A percentile compares a stretch with the other conserved stretches of the same genome.
These are phyloP conservation scores for Kwoniella dendrophila DNA, from an alignment of 768 basidiomycete genomes.

Conservation along the genomic window DNA sequence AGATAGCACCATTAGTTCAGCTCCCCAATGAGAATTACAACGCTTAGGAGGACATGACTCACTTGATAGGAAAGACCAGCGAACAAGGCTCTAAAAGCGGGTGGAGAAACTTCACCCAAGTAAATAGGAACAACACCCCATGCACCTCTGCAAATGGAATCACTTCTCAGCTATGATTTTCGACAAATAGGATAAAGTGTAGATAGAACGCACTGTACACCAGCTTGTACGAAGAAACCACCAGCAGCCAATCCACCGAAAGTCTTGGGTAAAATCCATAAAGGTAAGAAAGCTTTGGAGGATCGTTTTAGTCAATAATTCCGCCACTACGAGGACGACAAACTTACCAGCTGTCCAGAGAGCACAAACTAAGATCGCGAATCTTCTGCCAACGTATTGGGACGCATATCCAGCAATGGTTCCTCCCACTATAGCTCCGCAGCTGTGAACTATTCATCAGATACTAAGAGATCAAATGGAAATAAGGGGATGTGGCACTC, in stretches of 20 bases:
- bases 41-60: slow-evolving; percentile 64
- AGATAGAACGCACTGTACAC: slow-evolving; percentile 59
- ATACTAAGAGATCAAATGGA: neutral
- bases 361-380: slow-evolving; percentile 56
- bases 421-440: slow-evolving; percentile 60
- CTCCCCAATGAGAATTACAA: no score
- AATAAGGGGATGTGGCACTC: neutral
- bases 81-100: slow-evolving; percentile 85
- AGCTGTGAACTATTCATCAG: neutral
- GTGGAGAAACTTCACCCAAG: slow-evolving; percentile 74
- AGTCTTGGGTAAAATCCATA: slow-evolving; percentile 77
- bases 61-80: slow-evolving; percentile 83
- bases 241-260: slow-evolving; percentile 76
- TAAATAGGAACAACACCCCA: slow-evolving; percentile 88
- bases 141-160: slow-evolving; percentile 64
- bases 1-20: no score
- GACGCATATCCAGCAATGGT: slow-evolving; percentile 70
- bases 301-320: neutral
- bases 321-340: neutral
- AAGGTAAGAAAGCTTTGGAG: slow-evolving; percentile 53
- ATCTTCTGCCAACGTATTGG: slow-evolving; percentile 78
- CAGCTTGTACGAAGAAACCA: slow-evolving; percentile 77
- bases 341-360: slow-evolving; percentile 17
- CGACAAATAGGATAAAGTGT: slow-evolving; percentile 49
- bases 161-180: no score